Evolutionary conservation across 306 rosid species (phyloP).

Genomic region (Castanea mollissima): DNA sequence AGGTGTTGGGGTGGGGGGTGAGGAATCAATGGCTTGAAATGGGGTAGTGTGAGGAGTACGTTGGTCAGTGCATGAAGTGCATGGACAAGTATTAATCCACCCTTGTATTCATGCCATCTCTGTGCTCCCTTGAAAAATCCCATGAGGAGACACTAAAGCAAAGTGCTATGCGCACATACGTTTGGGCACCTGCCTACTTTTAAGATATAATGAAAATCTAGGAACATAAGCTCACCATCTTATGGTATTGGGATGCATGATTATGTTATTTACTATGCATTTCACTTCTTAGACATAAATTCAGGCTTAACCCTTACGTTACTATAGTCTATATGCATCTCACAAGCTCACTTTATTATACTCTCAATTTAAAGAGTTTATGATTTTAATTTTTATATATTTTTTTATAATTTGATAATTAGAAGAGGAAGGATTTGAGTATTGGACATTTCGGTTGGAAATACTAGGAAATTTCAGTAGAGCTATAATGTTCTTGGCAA

Average conservation of each 20-base stretch:
- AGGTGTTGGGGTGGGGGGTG: not conserved
- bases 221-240: not conserved
- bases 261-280: not conserved
- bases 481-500: too few relatives aligned
- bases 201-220: not conserved
- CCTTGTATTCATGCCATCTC: constrained; percentile 42
- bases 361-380: not conserved
- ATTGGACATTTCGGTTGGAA: too few relatives aligned
- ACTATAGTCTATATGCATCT: not conserved
- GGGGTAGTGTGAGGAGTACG: constrained; percentile 26
- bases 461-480: too few relatives aligned
- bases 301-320: not conserved
- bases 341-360: too few relatives aligned
- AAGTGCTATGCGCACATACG: not conserved
- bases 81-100: constrained; percentile 16
- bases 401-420: too few relatives aligned
- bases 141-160: not conserved
- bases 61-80: constrained; percentile 14
- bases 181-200: not conserved
- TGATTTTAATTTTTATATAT: not conserved
- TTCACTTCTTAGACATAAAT: not conserved
- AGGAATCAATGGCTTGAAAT: constrained; percentile 38
- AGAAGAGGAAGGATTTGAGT: too few relatives aligned
- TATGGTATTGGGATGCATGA: not conserved
- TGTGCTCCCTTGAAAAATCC: constrained; percentile 4